phyloP scores from a whole-genome alignment of 1,284 basidiomycete genomes.

The Sporisorium exsertum region DNA sequence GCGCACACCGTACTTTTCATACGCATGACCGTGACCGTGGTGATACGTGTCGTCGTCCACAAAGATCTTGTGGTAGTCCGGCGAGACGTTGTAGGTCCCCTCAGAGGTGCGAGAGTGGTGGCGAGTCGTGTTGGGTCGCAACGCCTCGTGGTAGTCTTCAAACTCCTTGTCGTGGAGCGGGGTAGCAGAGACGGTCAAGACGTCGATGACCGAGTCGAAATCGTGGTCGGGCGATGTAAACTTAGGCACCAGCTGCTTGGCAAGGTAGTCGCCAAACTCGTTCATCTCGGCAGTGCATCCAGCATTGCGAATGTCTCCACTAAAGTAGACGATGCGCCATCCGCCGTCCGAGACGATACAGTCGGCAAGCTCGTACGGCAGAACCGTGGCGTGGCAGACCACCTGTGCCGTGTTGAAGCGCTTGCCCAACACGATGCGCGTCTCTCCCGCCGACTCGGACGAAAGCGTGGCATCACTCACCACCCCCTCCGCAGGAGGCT shows the following conservation, averaged over 20 bases:
- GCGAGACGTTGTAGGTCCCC: conserved; percentile 31
- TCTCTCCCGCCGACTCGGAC: conserved; percentile 23
- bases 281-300: conserved; percentile 21
- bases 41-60: conserved; percentile 39
- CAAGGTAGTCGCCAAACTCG: conserved; percentile 19
- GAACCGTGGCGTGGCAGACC: conserved; percentile 26
- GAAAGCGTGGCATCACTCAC: conserved; percentile 21
- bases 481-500: conserved; percentile 13
- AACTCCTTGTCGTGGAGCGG: conserved; percentile 20
- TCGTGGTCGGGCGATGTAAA: conserved; percentile 31
- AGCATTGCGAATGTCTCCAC: conserved; percentile 32
- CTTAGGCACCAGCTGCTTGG: conserved; percentile 7
- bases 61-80: conserved; percentile 44
- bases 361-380: conserved; percentile 43
- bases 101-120: conserved; percentile 21
- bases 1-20: conserved; percentile 27
- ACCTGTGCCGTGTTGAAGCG: conserved; percentile 33
- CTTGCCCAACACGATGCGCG: conserved; percentile 36
- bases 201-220: conserved; percentile 41
- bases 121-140: conserved; percentile 19
- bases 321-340: conserved; percentile 38
- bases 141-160: conserved; percentile 19
- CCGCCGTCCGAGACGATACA: conserved; percentile 32
- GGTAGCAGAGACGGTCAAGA: conserved; percentile 32
- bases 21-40: conserved; percentile 34